Evolutionary conservation across 176 grass and related monocot genomes (phyloP), one percentile per base, ranked within the genome.

Genomic region (Eragrostis nindensis): DNA sequence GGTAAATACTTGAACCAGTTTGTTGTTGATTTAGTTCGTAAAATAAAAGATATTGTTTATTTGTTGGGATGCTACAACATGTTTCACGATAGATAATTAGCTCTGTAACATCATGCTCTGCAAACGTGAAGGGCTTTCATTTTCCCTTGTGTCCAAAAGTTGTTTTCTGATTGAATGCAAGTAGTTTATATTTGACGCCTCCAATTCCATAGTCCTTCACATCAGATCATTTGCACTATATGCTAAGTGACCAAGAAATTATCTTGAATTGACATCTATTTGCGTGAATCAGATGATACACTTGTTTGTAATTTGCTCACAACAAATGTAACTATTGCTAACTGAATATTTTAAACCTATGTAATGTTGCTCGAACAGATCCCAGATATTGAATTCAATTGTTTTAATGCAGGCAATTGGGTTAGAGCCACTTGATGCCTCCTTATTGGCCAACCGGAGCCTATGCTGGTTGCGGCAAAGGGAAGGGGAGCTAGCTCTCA

Each of bases 381-480:
- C 12, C 18, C 5, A 75, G 32, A 59, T 43, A 24, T 1, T 59
- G 36, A 12, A 8, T 75, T 42, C 21, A 59, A 1, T 59, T 59
- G 32, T 59, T 26, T 36, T 36, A 42, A 30, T 61, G 38, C 55
- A 76, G 39, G 73, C 54, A 61, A 11, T 26, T 2, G 3, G 15
- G 1, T 27, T 18, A 25, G 22, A 44, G 22, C 73, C 54, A 5
- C 55, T 0, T 11, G 73, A 61, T 45, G 73, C 39, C 22, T 61
- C 73, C 55, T 27, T 76, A 24, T 61, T 76, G 17, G 38, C 73
- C 39, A 76, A 76, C 73, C 8, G 3, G 73, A 76, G 73, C 22
- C 73, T 52, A 19, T 52, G 49, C 49, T 52, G 49, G 49, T 52
- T 52, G 49, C 16, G 15, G 49, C 49, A 52, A 52, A 52, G 49